A percentile compares a stretch with the other conserved stretches of the same genome.
Evolutionary conservation across 129 eudicot species (phyloP).

Genomic region (Escallonia herrerae): DNA sequence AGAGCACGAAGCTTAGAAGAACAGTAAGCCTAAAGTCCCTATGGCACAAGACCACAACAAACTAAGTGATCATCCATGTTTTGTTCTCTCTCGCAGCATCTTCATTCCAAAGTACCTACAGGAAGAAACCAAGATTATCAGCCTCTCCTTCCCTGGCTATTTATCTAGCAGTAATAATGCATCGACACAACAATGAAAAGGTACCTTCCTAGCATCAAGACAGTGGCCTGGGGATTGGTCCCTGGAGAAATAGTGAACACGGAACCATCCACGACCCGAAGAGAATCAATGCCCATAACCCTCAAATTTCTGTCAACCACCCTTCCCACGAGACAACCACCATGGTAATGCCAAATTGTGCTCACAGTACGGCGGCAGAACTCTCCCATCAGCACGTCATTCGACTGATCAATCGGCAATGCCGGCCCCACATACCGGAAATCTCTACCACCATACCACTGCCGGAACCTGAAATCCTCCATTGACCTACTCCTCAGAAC

Average conservation of each 20-base stretch:
- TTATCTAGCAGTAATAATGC: not conserved
- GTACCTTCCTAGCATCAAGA: slow-evolving; percentile 93
- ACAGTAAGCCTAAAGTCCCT: slow-evolving; percentile 5
- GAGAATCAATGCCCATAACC: slow-evolving; percentile 54
- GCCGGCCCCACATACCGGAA: slow-evolving; percentile 75
- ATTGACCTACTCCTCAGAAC: slow-evolving; percentile 60
- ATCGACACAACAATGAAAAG: not conserved
- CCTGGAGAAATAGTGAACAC: slow-evolving; percentile 72
- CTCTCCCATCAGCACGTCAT: slow-evolving; percentile 39
- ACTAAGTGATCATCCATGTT: slow-evolving; percentile 3
- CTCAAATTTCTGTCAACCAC: slow-evolving; percentile 65
- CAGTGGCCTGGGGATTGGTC: slow-evolving; percentile 92
- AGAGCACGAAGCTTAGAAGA: slow-evolving; percentile 4
- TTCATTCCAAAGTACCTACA: slow-evolving; percentile 60
- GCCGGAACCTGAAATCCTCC: slow-evolving; percentile 62
- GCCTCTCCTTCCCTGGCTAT: not conserved
- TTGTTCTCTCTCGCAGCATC: slow-evolving; percentile 43
- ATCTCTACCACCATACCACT: slow-evolving; percentile 49
- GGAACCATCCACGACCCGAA: slow-evolving; percentile 86
- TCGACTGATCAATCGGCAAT: slow-evolving; percentile 56
- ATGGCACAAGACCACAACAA: not conserved
- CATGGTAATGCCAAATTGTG: slow-evolving; percentile 98
- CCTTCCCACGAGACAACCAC: slow-evolving; percentile 80
- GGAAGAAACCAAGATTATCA: slow-evolving; percentile 5
- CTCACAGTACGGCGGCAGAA: slow-evolving; percentile 79